Base-by-base conservation (phyloP, 176 grass and related monocot genomes). In the Hsuehochloa calcarea region DNA sequence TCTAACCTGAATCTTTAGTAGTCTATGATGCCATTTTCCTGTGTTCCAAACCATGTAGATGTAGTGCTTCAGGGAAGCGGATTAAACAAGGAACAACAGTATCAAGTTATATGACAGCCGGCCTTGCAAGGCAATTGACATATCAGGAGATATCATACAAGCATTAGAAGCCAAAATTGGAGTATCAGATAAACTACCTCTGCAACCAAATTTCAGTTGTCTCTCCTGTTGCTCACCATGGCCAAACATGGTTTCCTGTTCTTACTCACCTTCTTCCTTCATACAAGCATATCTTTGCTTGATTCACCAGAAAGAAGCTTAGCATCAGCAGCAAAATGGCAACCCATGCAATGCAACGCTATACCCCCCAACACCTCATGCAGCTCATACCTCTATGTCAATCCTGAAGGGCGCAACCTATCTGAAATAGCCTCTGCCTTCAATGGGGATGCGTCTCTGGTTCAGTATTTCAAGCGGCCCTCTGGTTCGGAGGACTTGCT, bases 311-410 rank as follows among this genome's bases (percentile, higher is more conserved):
- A 20, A 64, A 83, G 39, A 16, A 72, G 46, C 38, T 54, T 78
- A 74, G 43, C 49, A 65, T 49, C 65, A 75, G 19, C 45, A 19
- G 7, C 65, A 19, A 14, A 31, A 72, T 89, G 87, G 85, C 72
- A 81, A 22, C 80, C 86, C 15, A 89, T 87, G 74, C 37, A 26
- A 20, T 91, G 89, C 67, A 37, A 37, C 22, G 10, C 25, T 46
- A 16, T 51, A 13, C 72, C 78, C 26, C 70, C 60, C 72, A 68
- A 63, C 67, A 39, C 85, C 29, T 74, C 40, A 4, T 92, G 92
- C 82, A 79, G 46, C 55, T 87, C 85, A 19, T 88, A 88, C 82
- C 85, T 94, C 43, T 94, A 92, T 29, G 90, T 88, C 74, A 87
- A 40, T 55, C 78, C 90, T 62, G 29, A 52, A 59, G 90, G 90